Conservation (phyloP, 768 basidiomycete species). For the Sarcodon aspratus region DNA sequence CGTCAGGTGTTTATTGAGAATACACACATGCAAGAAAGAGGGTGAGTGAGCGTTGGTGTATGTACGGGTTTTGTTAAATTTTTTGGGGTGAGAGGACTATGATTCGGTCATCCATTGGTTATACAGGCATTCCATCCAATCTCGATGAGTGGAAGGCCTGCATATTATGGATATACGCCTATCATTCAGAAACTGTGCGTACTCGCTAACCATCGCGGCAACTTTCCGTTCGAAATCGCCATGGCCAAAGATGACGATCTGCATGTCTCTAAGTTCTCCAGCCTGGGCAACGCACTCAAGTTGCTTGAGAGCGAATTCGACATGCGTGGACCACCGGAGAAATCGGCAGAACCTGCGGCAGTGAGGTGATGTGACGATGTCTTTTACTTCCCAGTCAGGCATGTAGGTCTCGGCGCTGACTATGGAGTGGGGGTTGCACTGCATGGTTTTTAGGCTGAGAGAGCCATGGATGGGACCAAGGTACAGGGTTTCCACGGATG, state of each 20-base stretch:
- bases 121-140: too few relatives aligned
- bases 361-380: constrained; percentile 17
- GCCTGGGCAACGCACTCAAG: constrained; percentile 15
- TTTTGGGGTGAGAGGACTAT: too few relatives aligned
- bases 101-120: too few relatives aligned
- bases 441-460: constrained; percentile 17
- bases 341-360: constrained; percentile 18
- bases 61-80: too few relatives aligned
- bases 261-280: constrained; percentile 14
- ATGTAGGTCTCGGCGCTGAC: constrained; percentile 24
- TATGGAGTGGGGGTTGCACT: constrained; percentile 14
- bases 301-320: constrained; percentile 17
- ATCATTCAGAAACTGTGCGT: too few relatives aligned
- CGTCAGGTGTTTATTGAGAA: too few relatives aligned
- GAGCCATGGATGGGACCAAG: constrained; percentile 26
- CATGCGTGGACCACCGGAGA: constrained; percentile 7
- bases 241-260: constrained; percentile 9
- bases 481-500: constrained; percentile 17
- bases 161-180: too few relatives aligned
- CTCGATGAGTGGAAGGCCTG: too few relatives aligned
- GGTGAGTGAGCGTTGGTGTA: too few relatives aligned
- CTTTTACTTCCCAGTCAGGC: constrained; percentile 23
- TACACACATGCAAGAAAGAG: too few relatives aligned
- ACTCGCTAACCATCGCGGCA: too few relatives aligned
- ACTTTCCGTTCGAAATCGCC: too few relatives aligned